These are phyloP conservation scores for Venturia aucupariae DNA, from an alignment of 2,329 filamentous ascomycete genomes.

Conservation along the genomic window DNA sequence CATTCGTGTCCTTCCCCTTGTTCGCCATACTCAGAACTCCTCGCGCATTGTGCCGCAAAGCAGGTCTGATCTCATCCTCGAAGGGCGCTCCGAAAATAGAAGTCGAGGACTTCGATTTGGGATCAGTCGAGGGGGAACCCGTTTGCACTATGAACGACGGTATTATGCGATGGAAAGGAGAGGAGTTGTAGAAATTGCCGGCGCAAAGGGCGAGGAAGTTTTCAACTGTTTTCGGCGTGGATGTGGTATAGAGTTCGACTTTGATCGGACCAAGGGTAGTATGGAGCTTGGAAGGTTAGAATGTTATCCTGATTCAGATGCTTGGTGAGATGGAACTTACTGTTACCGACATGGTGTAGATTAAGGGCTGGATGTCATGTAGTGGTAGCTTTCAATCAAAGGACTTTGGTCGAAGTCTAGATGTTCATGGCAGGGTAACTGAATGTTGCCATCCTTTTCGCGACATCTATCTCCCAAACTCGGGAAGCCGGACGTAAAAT, in stretches of 20 bases:
- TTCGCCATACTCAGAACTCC: slow-evolving; percentile 73
- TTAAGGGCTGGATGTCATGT: neutral
- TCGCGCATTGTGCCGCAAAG: slow-evolving; percentile 57
- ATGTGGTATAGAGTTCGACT: slow-evolving; percentile 91
- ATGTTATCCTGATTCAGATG: neutral
- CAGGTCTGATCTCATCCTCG: slow-evolving; percentile 70
- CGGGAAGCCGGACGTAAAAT: neutral
- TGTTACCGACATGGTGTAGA: slow-evolving; percentile 38
- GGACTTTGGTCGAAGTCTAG: neutral
- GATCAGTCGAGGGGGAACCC: slow-evolving; percentile 45
- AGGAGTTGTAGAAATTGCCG: slow-evolving; percentile 64
- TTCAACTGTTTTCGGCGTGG: slow-evolving; percentile 87
- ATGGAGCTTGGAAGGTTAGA: slow-evolving; percentile 56
- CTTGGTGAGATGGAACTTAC: slow-evolving; percentile 19
- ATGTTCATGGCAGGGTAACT: neutral
- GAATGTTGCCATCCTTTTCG: neutral
- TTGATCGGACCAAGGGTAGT: slow-evolving; percentile 87
- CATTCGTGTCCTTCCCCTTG: slow-evolving; percentile 64
- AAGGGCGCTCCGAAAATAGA: slow-evolving; percentile 65
- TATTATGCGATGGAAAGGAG: slow-evolving; percentile 72
- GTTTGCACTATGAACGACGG: slow-evolving; percentile 74
- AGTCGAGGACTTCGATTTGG: slow-evolving; percentile 53
- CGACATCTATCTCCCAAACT: neutral
- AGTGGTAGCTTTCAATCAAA: neutral
- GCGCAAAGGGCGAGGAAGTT: slow-evolving; percentile 85